These are phyloP conservation scores for Dactylellina haptotyla DNA, from an alignment of 2,329 filamentous ascomycete species.

Conservation along the genomic window DNA sequence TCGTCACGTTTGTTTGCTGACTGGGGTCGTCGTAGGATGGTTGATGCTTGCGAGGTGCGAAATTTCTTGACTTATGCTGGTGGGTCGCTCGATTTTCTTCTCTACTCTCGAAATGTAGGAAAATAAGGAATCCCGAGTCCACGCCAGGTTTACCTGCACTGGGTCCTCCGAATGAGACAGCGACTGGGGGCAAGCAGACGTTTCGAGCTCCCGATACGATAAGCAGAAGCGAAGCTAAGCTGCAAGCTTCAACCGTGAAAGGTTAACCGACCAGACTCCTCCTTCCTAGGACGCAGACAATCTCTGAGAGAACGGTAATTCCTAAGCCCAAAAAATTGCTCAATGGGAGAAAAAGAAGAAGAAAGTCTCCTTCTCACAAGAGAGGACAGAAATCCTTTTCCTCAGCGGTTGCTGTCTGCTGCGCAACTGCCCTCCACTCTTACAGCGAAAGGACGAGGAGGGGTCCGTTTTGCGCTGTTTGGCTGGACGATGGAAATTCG, in stretches of 20 bases:
- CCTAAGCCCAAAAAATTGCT: neutral
- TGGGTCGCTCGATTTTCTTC: neutral
- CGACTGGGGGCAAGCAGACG: conserved; percentile 4
- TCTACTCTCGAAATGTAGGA: neutral
- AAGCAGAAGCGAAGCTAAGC: conserved; percentile 50
- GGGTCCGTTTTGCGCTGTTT: conserved; percentile 17
- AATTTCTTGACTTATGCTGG: too few relatives aligned
- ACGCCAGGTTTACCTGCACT: neutral
- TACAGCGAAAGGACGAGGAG: too few relatives aligned
- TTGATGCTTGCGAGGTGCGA: too few relatives aligned
- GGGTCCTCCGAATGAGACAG: conserved; percentile 1
- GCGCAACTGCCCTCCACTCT: too few relatives aligned
- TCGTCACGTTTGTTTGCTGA: neutral
- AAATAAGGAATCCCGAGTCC: neutral
- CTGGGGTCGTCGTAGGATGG: too few relatives aligned
- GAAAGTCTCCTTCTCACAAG: neutral
- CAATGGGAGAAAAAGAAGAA: neutral
- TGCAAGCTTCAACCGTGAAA: conserved; percentile 38
- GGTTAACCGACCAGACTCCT: conserved; percentile 29
- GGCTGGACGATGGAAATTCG: conserved; percentile 13
- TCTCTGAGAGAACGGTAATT: conserved; percentile 15
- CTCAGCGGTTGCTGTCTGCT: conserved; percentile 7
- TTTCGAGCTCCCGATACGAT: conserved; percentile 50
- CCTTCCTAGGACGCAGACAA: conserved; percentile 22
- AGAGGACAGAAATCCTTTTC: neutral